Evolutionary conservation across 2,329 filamentous ascomycete genomes (phyloP).

Genomic region (Chaetomiaceae sp.): DNA sequence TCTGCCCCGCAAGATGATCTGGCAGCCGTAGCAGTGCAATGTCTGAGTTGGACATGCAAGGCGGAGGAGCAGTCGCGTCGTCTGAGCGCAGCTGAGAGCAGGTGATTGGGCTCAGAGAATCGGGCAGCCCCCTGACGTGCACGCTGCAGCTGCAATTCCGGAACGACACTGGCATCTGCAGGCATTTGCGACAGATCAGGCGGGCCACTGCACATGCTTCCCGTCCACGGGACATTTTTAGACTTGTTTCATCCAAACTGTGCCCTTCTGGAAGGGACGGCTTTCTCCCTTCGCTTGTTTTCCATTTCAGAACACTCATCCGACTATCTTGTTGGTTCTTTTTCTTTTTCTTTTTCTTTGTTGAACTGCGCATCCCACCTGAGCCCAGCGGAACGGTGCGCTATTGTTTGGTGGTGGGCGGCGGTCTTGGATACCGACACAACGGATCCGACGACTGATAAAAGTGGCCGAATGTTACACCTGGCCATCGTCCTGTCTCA

Average conservation of each 20-base stretch:
- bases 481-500: slow-evolving; percentile 2
- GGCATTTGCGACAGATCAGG: slow-evolving; percentile 9
- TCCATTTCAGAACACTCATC: not conserved
- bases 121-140: not conserved
- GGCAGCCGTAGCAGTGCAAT: slow-evolving; percentile 3
- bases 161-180: not conserved
- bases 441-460: not conserved
- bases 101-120: slow-evolving; percentile 13
- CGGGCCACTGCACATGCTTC: slow-evolving; percentile 6
- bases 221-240: not conserved
- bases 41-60: slow-evolving; percentile 11
- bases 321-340: too few relatives aligned
- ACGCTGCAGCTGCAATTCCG: slow-evolving; percentile 4
- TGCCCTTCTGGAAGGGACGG: not conserved
- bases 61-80: slow-evolving; percentile 2
- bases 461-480: not conserved
- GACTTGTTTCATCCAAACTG: slow-evolving; percentile 9
- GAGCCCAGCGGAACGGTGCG: too few relatives aligned
- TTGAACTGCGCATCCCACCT: too few relatives aligned
- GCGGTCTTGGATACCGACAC: not conserved
- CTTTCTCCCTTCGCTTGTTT: not conserved
- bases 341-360: too few relatives aligned
- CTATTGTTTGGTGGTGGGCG: too few relatives aligned
- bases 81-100: slow-evolving; percentile 3
- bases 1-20: slow-evolving; percentile 9